Percentiles rank a stretch among this genome's conserved stretches.
phyloP scores from a whole-genome alignment of 306 rosid species.

The Quercus glauca region DNA sequence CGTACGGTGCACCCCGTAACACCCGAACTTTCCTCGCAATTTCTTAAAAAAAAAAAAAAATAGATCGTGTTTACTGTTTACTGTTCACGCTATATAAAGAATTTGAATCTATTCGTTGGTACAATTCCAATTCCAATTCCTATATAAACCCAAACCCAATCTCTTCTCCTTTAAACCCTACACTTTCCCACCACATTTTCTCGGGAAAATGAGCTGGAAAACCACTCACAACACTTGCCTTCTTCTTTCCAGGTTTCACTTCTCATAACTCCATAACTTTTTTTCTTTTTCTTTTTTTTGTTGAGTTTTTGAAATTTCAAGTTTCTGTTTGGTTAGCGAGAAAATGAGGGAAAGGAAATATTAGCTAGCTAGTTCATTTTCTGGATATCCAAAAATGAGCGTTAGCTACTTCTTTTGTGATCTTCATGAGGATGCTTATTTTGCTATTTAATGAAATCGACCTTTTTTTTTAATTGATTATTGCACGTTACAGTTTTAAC shows the following conservation, averaged over 20 bases:
- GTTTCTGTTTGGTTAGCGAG: conserved; percentile 2
- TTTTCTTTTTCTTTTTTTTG: not conserved
- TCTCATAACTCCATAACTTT: not conserved
- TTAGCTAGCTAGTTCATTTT: not conserved
- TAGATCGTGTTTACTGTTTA: too few species aligned
- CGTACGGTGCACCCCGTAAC: not conserved
- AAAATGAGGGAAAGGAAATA: not conserved
- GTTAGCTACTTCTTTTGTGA: not conserved
- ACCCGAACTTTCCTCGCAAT: conserved; percentile 19
- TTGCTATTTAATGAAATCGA: not conserved
- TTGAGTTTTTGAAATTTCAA: not conserved
- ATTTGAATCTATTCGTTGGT: conserved; percentile 9
- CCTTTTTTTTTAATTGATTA: too few species aligned
- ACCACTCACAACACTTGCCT: not conserved
- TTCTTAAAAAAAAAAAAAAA: not conserved
- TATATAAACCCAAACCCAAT: conserved; percentile 7
- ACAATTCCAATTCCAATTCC: not conserved
- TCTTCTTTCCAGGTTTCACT: conserved; percentile 39
- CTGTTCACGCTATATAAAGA: too few species aligned
- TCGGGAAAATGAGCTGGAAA: conserved; percentile 30
- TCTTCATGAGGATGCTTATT: not conserved
- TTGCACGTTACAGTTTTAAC: not conserved
- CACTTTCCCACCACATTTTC: not conserved
- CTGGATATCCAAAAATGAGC: not conserved
- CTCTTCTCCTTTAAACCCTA: conserved; percentile 31